Base-by-base conservation (phyloP, 768 basidiomycete species). In the Tricholoma saponaceum region DNA sequence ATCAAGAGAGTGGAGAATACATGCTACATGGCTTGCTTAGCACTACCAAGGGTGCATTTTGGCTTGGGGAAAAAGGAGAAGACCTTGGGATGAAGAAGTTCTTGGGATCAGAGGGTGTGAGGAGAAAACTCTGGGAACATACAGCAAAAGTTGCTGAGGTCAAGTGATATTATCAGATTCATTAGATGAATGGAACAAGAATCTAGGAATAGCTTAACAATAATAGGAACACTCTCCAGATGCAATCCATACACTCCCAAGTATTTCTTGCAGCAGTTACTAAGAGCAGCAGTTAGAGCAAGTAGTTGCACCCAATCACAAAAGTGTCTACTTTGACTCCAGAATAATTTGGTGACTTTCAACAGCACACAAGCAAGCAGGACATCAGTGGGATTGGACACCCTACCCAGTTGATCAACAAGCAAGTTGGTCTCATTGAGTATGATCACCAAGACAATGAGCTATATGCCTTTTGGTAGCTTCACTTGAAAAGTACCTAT, bases 401-500 rank as follows among this genome's bases (percentile, higher is more conserved):
- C 30, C n/a, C n/a, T n/a, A n/a, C n/a, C n/a, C n/a, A n/a, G n/a
- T n/a, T n/a, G n/a, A 37, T 16, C 14, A 14, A 14, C 35, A 16
- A 13, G 35, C 3, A 16, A 13, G 14, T 13, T 13, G 5, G 35
- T 35, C 35, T 37, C 35, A 37, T 6, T 13, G 14, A 16, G 35
- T 16, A 16, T 16, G 35, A 18, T 41, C 50, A 20, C 18, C 18
- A 28, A 28, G 14, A 37, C 8, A 13, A 37, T 37, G 14, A 16
- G 18, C 37, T 62, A 81, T 55, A 76, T 65, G 35, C 78, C 81
- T 71, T 89, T 90, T 0, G 87, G 89, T 25, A 92, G 69, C 67
- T 91, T 91, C 41, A 92, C 79, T 70, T 93, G 89, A 69, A 92
- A 91, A 49, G 89, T 90, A 78, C 90, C 90, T 92, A 56, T 10